Evolutionary conservation across 371 early-diverging fungal species (phyloP).

Genomic region (Apophysomyces trapeziformis): DNA sequence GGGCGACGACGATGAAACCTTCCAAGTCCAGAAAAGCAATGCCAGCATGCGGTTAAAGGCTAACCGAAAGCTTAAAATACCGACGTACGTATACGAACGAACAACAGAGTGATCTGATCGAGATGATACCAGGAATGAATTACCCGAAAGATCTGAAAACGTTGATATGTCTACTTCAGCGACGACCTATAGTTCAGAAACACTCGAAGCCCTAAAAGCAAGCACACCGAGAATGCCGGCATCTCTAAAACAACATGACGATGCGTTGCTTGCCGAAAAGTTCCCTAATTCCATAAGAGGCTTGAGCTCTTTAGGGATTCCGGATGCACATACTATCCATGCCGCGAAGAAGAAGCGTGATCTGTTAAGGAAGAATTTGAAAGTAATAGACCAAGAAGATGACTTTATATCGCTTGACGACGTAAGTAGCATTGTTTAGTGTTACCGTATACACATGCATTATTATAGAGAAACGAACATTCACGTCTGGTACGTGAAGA

Average conservation of each 20-base stretch:
- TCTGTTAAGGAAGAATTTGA: slow-evolving; percentile 41
- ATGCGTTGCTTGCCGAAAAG: slow-evolving; percentile 45
- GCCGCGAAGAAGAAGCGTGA: slow-evolving; percentile 62
- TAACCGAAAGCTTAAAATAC: slow-evolving; percentile 24
- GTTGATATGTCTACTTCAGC: slow-evolving; percentile 8
- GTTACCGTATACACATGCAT: not conserved
- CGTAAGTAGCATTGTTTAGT: slow-evolving; percentile 16
- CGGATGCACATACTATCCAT: slow-evolving; percentile 51
- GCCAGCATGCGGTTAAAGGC: slow-evolving; percentile 24
- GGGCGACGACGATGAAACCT: slow-evolving; percentile 28
- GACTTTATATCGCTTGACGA: slow-evolving; percentile 47
- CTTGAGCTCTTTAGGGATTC: slow-evolving; percentile 33
- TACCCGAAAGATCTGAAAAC: slow-evolving; percentile 7
- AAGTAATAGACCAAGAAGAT: slow-evolving; percentile 36
- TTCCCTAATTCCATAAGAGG: slow-evolving; percentile 42
- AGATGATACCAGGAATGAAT: not conserved
- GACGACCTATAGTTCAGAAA: slow-evolving; percentile 32
- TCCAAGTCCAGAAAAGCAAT: slow-evolving; percentile 42
- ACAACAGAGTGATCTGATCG: not conserved
- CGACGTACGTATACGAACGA: slow-evolving; percentile 20
- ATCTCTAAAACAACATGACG: slow-evolving; percentile 27
- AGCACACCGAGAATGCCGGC: slow-evolving; percentile 44
- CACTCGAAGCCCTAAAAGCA: slow-evolving; percentile 36
- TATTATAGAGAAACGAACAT: slow-evolving; percentile 13
- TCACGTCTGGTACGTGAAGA: slow-evolving; percentile 58